Evolutionary conservation across 169 alveolate genomes (phyloP).

Genomic region (Amoebophrya sp.): DNA sequence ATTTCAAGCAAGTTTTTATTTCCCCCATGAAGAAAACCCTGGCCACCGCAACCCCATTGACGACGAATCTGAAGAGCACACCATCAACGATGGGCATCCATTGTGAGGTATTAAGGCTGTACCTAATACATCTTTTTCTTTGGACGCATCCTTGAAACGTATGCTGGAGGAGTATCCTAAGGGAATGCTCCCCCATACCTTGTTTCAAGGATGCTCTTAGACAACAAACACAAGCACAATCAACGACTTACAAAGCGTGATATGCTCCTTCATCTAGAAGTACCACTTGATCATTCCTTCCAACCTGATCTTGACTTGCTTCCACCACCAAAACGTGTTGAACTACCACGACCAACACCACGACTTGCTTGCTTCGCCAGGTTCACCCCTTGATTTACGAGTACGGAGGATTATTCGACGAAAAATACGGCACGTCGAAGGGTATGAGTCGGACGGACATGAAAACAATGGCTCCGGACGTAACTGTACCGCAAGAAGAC

Average conservation of each 20-base stretch:
- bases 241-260: background rate
- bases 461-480: background rate
- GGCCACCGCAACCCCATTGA: background rate
- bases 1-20: background rate
- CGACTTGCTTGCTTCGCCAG: too few relatives aligned
- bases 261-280: background rate
- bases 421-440: background rate
- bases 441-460: background rate
- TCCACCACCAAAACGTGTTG: too few relatives aligned
- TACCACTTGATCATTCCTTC: background rate
- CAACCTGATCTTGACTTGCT: too few relatives aligned
- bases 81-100: background rate
- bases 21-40: slow-evolving; percentile 19
- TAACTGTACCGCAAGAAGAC: background rate
- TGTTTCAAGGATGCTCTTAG: background rate
- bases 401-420: background rate
- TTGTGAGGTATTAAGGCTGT: background rate
- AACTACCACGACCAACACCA: too few relatives aligned
- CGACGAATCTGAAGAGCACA: background rate
- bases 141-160: background rate
- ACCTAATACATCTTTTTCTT: background rate
- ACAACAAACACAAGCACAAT: background rate
- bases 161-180: background rate
- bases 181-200: background rate
- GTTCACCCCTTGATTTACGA: background rate